Evolutionary conservation across 768 basidiomycete species (phyloP).

Genomic region (Sporobolomyces roseus): DNA sequence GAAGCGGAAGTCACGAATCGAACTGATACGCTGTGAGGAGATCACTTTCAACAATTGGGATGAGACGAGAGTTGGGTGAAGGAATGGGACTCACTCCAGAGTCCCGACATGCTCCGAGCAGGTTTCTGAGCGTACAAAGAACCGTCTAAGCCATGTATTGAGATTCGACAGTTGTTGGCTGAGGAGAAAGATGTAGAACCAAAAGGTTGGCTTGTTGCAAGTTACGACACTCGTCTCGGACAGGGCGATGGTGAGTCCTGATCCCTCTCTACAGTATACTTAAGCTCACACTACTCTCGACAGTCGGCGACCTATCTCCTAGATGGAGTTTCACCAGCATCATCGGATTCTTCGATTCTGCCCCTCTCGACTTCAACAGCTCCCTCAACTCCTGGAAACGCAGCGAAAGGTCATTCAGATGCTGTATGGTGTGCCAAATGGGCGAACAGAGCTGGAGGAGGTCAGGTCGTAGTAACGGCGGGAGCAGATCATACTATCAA

Average conservation of each 20-base stretch:
- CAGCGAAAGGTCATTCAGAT: conserved; percentile 26
- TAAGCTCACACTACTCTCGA: neutral
- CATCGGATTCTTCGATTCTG: neutral
- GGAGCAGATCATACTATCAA: conserved; percentile 32
- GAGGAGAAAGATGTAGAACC: too few relatives aligned
- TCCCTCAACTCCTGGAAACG: neutral
- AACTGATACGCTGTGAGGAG: too few relatives aligned
- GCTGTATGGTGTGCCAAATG: conserved; percentile 28
- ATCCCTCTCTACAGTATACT: too few relatives aligned
- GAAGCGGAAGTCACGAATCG: too few relatives aligned
- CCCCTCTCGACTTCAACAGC: neutral
- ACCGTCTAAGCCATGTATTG: too few relatives aligned
- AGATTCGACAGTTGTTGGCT: too few relatives aligned
- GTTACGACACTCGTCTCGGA: neutral
- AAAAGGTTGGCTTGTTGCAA: too few relatives aligned
- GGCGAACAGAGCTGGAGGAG: conserved; percentile 12
- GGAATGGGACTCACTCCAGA: too few relatives aligned
- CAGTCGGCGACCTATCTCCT: conserved; percentile 36
- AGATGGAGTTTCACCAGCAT: neutral
- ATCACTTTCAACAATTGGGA: too few relatives aligned
- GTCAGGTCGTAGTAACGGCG: conserved; percentile 22
- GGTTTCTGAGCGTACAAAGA: too few relatives aligned
- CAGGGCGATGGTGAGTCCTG: neutral
- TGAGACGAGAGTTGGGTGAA: too few relatives aligned
- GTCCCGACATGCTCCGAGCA: too few relatives aligned